Conservation (phyloP, 495 filamentous ascomycete species). For the Eremomyces bilateralis region DNA sequence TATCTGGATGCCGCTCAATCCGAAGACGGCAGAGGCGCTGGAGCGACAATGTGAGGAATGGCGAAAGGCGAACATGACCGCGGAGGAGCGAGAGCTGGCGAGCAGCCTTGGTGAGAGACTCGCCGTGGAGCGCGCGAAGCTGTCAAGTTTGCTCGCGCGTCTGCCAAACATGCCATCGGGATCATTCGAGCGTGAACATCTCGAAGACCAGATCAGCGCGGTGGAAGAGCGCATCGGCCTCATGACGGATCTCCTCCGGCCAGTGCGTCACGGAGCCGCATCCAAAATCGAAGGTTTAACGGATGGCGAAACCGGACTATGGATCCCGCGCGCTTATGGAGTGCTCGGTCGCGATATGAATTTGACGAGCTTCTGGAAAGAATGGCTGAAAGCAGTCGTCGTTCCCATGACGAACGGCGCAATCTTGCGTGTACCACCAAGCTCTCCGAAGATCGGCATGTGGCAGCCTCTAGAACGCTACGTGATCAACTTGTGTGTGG, state of each 20-base stretch:
- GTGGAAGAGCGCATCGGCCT: constrained; percentile 93
- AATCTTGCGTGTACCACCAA: constrained; percentile 61
- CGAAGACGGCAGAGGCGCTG: constrained; percentile 61
- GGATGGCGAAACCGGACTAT: constrained; percentile 86
- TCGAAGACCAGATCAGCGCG: constrained; percentile 86
- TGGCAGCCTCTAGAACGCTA: constrained; percentile 96
- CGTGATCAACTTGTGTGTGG: constrained; percentile 92
- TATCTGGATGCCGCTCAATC: constrained; percentile 76
- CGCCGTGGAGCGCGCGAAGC: constrained; percentile 70
- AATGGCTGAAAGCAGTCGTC: constrained; percentile 81
- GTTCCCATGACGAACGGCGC: constrained; percentile 87
- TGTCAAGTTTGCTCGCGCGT: constrained; percentile 67
- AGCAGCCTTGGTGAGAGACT: constrained; percentile 79
- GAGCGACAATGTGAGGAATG: constrained; percentile 86
- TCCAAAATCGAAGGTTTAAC: constrained; percentile 95
- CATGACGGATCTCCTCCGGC: constrained; percentile 88
- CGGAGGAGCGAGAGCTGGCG: constrained; percentile 83
- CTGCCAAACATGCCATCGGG: constrained; percentile 62
- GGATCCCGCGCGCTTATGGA: constrained; percentile 87
- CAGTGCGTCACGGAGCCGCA: constrained; percentile 80
- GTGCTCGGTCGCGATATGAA: constrained; percentile 70
- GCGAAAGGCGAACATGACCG: constrained; percentile 86
- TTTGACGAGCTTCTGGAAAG: constrained; percentile 91
- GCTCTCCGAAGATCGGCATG: constrained; percentile 75
- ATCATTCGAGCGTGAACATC: constrained; percentile 51